Conservation (phyloP, 257 asterid genomes). For the Voacanga thouarsii region DNA sequence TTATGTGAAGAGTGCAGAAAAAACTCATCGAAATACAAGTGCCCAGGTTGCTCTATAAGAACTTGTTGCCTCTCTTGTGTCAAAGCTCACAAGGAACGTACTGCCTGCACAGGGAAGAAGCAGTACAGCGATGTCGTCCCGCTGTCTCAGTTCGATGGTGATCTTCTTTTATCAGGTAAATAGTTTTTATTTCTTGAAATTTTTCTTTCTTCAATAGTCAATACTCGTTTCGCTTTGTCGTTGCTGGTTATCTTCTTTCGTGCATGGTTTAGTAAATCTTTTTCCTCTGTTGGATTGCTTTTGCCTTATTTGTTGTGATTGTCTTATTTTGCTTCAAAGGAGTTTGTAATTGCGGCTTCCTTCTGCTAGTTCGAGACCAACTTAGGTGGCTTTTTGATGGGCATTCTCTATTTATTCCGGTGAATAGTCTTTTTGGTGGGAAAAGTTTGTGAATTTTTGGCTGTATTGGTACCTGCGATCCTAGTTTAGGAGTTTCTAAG, state of each 20-base stretch:
- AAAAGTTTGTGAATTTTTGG: background rate
- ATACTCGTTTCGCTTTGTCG: background rate
- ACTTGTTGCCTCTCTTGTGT: slow-evolving; percentile 90
- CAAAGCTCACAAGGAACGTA: slow-evolving; percentile 80
- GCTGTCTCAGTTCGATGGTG: slow-evolving; percentile 67
- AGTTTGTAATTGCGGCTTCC: background rate
- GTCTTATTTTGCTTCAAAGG: background rate
- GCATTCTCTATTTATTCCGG: background rate
- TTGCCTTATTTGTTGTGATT: background rate
- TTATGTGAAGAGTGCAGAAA: slow-evolving; percentile 67
- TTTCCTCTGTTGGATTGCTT: background rate
- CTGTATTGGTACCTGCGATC: background rate
- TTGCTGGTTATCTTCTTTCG: background rate
- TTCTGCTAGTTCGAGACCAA: background rate
- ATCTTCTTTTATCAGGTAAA: slow-evolving; percentile 65
- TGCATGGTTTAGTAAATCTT: background rate
- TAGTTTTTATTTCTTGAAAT: background rate
- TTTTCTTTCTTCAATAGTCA: background rate
- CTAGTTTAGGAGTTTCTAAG: background rate
- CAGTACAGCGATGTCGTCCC: slow-evolving; percentile 50
- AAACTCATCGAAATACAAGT: slow-evolving; percentile 74
- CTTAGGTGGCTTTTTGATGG: background rate
- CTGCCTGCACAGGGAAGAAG: slow-evolving; percentile 70
- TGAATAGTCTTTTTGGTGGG: background rate
- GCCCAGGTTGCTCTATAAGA: slow-evolving; percentile 86